Evolutionary conservation across 805 yeast species (phyloP).

Genomic region (Komagataella pseudopastoris): DNA sequence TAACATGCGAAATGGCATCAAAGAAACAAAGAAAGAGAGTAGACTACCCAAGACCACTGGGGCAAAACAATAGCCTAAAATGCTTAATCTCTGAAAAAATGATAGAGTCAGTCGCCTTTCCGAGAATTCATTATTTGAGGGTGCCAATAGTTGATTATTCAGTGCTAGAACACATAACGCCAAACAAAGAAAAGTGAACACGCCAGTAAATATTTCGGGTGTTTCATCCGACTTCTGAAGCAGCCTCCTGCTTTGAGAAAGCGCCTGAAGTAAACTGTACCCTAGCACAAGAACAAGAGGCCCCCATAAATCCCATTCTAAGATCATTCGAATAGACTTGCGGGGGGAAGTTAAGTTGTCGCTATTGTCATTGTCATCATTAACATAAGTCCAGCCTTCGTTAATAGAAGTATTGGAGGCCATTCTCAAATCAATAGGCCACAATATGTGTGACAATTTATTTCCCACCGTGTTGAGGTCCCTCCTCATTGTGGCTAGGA

Average conservation of each 20-base stretch:
- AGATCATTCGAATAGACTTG: conserved; percentile 19
- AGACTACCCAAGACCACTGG: conserved; percentile 38
- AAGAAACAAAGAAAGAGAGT: conserved; percentile 26
- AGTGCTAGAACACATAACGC: conserved; percentile 32
- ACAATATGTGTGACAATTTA: conserved; percentile 19
- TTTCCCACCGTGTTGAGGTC: conserved; percentile 20
- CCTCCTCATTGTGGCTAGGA: conserved; percentile 27
- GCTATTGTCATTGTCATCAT: conserved; percentile 9
- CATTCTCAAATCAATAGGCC: conserved; percentile 21
- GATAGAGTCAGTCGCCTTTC: conserved; percentile 25
- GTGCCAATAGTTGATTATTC: conserved; percentile 42
- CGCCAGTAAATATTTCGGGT: conserved; percentile 38
- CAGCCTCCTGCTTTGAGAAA: conserved; percentile 20
- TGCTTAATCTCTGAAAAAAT: conserved; percentile 41
- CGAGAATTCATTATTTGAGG: conserved; percentile 20
- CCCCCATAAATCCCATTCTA: conserved; percentile 57
- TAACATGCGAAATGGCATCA: conserved; percentile 27
- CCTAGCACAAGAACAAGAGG: conserved; percentile 37
- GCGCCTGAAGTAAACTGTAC: conserved; percentile 34
- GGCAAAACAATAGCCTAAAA: conserved; percentile 41
- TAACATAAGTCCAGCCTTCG: conserved; percentile 7
- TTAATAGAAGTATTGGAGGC: conserved; percentile 14
- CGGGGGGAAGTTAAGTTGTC: conserved; percentile 18
- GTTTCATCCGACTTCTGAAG: conserved; percentile 17
- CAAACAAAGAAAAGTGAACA: conserved; percentile 39